Conservation (phyloP, 331 rosid species). For the Telfairia occidentalis region DNA sequence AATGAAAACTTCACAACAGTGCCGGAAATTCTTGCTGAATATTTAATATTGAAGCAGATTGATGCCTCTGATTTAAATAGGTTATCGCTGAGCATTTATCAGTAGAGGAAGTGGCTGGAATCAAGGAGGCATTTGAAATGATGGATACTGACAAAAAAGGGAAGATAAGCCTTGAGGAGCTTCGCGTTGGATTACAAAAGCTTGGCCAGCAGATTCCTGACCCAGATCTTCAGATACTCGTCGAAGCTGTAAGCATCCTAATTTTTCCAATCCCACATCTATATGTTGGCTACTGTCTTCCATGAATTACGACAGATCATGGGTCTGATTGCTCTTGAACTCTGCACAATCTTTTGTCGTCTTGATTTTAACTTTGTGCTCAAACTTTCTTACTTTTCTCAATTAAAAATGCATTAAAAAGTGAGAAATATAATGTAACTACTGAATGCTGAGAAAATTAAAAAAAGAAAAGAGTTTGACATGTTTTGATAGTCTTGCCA, state of each 20-base stretch:
- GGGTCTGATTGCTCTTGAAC: not conserved
- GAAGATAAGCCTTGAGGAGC: conserved; percentile 36
- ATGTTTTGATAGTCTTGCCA: not conserved
- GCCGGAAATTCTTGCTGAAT: not conserved
- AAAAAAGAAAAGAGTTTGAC: not conserved
- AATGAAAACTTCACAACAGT: not conserved
- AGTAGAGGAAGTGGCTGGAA: conserved; percentile 48
- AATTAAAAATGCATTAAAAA: not conserved
- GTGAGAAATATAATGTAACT: not conserved
- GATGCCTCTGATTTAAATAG: conserved; percentile 9
- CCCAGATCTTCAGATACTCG: conserved; percentile 40
- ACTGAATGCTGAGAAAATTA: not conserved
- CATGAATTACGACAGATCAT: not conserved
- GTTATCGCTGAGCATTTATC: conserved; percentile 52
- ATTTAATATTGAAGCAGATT: not conserved
- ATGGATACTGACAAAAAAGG: conserved; percentile 38
- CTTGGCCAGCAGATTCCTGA: conserved; percentile 49
- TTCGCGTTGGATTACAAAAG: conserved; percentile 37
- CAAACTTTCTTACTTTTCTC: not conserved
- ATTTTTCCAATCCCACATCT: not conserved
- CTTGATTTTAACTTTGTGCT: not conserved
- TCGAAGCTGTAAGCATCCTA: conserved; percentile 38
- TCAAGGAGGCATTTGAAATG: conserved; percentile 43
- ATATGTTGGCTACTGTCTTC: not conserved
- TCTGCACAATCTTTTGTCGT: not conserved